Evolutionary conservation across 768 basidiomycete species (phyloP), one percentile per base, ranked within the genome.

Genomic region (Termitomyces sp.): DNA sequence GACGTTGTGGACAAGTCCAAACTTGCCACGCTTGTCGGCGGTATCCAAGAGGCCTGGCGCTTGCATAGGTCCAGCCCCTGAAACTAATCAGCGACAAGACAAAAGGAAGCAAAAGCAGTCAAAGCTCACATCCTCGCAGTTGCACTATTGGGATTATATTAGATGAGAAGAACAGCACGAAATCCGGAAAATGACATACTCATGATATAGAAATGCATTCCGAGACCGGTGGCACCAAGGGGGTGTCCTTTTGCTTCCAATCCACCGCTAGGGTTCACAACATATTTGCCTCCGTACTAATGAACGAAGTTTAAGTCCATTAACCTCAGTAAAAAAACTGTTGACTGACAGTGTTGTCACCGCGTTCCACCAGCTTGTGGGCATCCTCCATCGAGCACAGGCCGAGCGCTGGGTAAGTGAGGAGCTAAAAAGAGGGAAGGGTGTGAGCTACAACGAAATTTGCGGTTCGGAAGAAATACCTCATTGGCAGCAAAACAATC

Each of bases 181-280:
- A 26, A 30, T 45, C 9, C 24, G 7, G 46, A 20, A 51, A 7
- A 16, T 4, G 18, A 70, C 85, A 44, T 65, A 88, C 88, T 90
- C 64, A 85, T 81, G 60, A 92, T 88, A 65, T 90, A 92, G 71
- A 91, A 91, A 67, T 92, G 90, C 90, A 92, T 92, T 28, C 87
- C 90, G 14, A 92, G 72, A 2, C 90, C 90, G 18, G 88, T 91
- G 1, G 90, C 89, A 40, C 90, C 90, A 20, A 92, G 78, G 2
- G 92, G 91, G 66, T 93, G 90, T 3, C 92, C 92, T 66, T 92
- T 94, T n/a, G 90, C 88, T 66, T 94, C 89, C 16, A 94, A 78
- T 0, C 92, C 92, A 26, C 92, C 92, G 52, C 86, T 89, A 0
- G 92, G 89, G 63, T 94, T 93, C 36, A 94, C 73, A 18, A 94